Evolutionary conservation across 352 stramenopile species (phyloP).

Genomic region (Thraustotheca clavata): DNA sequence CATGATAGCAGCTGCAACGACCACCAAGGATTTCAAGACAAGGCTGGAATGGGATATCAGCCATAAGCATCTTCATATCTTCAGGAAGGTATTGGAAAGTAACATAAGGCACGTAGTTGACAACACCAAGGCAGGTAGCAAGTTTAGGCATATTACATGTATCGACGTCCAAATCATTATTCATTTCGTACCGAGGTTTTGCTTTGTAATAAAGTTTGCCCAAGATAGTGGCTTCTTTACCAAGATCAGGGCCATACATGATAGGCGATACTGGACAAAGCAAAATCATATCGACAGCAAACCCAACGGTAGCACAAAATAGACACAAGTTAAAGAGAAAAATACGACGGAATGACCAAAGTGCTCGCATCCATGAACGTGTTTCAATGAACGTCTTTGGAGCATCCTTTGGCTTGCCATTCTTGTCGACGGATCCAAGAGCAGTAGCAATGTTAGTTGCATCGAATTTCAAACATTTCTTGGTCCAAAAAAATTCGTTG

Average conservation of each 20-base stretch:
- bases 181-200: constrained; percentile 26
- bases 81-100: constrained; percentile 44
- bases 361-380: constrained; percentile 59
- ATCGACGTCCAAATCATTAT: constrained; percentile 20
- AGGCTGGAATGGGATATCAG: constrained; percentile 55
- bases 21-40: constrained; percentile 50
- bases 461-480: constrained; percentile 80
- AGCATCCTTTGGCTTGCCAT: constrained; percentile 64
- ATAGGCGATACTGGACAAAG: constrained; percentile 71
- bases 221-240: constrained; percentile 47
- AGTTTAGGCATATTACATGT: constrained; percentile 58
- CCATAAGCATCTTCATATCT: constrained; percentile 66
- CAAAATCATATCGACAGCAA: constrained; percentile 67
- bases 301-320: constrained; percentile 51
- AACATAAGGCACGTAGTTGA: constrained; percentile 28
- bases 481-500: constrained; percentile 86
- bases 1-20: constrained; percentile 61
- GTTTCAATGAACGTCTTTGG: constrained; percentile 84
- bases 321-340: constrained; percentile 75
- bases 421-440: constrained; percentile 71
- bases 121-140: constrained; percentile 54
- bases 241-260: constrained; percentile 55
- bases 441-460: constrained; percentile 50
- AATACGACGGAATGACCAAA: constrained; percentile 74
- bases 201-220: constrained; percentile 40